Evolutionary conservation across 176 grass and related monocot species (phyloP).

Genomic region (Canna indica): DNA sequence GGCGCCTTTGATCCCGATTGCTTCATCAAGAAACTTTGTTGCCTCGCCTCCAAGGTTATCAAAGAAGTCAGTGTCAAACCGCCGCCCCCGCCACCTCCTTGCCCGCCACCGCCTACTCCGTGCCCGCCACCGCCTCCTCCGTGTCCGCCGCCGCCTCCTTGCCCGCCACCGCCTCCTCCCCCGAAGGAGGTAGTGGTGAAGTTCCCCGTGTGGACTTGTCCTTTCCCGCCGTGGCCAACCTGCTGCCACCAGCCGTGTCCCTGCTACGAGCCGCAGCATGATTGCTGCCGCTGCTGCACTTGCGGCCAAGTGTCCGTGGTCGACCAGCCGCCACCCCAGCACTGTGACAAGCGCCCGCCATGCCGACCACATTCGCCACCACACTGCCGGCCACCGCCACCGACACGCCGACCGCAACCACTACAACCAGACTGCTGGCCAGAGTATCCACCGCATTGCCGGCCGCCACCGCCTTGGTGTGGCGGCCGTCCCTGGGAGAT

Average conservation of each 20-base stretch:
- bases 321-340: not conserved
- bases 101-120: not conserved
- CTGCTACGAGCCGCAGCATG: constrained; percentile 34
- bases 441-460: too few relatives aligned
- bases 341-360: too few relatives aligned
- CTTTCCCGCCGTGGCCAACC: not conserved
- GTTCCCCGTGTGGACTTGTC: not conserved
- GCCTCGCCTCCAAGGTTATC: constrained; percentile 30
- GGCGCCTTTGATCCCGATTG: constrained; percentile 22
- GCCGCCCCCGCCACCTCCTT: not conserved
- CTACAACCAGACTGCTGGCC: too few relatives aligned
- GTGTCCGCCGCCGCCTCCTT: not conserved
- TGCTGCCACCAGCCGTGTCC: constrained; percentile 38
- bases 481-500: too few relatives aligned
- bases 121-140: not conserved
- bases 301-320: constrained; percentile 12
- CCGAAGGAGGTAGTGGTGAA: constrained; percentile 24
- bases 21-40: constrained; percentile 24
- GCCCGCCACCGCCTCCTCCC: not conserved
- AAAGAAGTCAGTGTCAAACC: constrained; percentile 27
- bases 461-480: too few relatives aligned
- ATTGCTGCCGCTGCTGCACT: constrained; percentile 27
- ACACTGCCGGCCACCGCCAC: too few relatives aligned
- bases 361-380: too few relatives aligned
- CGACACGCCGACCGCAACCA: too few relatives aligned